These are phyloP conservation scores for Hanseniaspora sp. DNA, from an alignment of 1,139 yeast genomes.

Conservation along the genomic window DNA sequence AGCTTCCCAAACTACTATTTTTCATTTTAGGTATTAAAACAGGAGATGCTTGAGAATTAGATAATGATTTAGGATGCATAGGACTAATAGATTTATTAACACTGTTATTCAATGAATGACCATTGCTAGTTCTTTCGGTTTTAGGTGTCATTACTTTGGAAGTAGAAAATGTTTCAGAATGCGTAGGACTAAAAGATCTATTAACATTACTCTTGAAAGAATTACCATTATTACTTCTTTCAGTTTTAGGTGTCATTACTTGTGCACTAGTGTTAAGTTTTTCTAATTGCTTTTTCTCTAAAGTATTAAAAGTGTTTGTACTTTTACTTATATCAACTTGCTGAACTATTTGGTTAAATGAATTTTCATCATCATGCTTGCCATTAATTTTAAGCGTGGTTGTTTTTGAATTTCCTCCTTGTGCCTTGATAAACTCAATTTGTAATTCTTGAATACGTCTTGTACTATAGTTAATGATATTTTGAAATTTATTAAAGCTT, in stretches of 20 bases:
- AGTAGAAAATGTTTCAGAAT: not conserved
- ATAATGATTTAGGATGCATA: not conserved
- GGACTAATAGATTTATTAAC: not conserved
- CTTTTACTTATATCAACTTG: slow-evolving; percentile 2
- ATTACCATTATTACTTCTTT: not conserved
- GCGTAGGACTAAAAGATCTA: too few species aligned
- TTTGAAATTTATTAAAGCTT: slow-evolving; percentile 34
- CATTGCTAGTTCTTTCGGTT: too few species aligned
- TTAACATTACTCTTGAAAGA: too few species aligned
- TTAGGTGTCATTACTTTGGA: not conserved
- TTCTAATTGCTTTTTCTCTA: slow-evolving; percentile 1
- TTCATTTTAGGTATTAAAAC: slow-evolving; percentile 1
- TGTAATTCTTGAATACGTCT: slow-evolving; percentile 33
- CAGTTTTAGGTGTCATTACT: slow-evolving; percentile 8
- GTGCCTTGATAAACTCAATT: slow-evolving; percentile 23
- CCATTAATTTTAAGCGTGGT: slow-evolving; percentile 11
- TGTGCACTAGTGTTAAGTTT: not conserved
- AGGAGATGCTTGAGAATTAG: not conserved
- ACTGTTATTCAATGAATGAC: not conserved
- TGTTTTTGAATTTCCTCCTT: slow-evolving; percentile 20
- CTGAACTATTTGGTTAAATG: slow-evolving; percentile 1
- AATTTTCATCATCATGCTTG: slow-evolving; percentile 11
- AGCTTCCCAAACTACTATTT: not conserved
- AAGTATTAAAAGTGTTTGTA: not conserved
- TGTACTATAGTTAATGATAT: slow-evolving; percentile 32